Evolutionary conservation across 2,329 filamentous ascomycete genomes (phyloP).

Genomic region (Colletotrichum limetticola): DNA sequence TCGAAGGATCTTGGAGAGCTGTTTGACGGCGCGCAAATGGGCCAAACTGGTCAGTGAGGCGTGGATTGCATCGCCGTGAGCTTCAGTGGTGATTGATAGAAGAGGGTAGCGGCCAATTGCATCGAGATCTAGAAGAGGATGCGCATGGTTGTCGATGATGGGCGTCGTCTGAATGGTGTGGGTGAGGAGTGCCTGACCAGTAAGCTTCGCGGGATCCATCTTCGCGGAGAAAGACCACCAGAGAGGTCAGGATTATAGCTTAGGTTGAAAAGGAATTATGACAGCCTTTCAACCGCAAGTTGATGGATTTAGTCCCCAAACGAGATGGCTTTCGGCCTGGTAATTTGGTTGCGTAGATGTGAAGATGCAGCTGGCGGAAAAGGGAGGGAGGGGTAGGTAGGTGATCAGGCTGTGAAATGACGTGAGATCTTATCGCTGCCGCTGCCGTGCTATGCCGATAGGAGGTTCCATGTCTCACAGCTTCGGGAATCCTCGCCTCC

Average conservation of each 20-base stretch:
- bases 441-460: not conserved
- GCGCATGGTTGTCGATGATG: conserved; percentile 79
- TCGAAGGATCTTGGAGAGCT: conserved; percentile 73
- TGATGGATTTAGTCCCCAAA: conserved; percentile 6
- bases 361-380: not conserved
- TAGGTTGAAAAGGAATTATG: not conserved
- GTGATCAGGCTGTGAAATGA: conserved; percentile 18
- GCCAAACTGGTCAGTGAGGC: conserved; percentile 72
- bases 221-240: conserved; percentile 26
- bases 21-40: conserved; percentile 75
- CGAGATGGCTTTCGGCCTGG: not conserved
- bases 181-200: conserved; percentile 40
- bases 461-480: conserved; percentile 14
- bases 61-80: conserved; percentile 73
- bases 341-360: conserved; percentile 9
- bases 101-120: conserved; percentile 59
- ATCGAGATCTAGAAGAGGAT: conserved; percentile 70
- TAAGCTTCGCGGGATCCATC: conserved; percentile 36
- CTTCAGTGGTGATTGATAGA: conserved; percentile 77
- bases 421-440: conserved; percentile 30
- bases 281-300: conserved; percentile 19
- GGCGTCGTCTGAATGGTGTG: conserved; percentile 64
- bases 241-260: not conserved
- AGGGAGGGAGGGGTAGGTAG: conserved; percentile 23
- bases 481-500: not conserved